phyloP scores from a whole-genome alignment of 2,329 filamentous ascomycete species.

The Botryosphaeria dothidea region DNA sequence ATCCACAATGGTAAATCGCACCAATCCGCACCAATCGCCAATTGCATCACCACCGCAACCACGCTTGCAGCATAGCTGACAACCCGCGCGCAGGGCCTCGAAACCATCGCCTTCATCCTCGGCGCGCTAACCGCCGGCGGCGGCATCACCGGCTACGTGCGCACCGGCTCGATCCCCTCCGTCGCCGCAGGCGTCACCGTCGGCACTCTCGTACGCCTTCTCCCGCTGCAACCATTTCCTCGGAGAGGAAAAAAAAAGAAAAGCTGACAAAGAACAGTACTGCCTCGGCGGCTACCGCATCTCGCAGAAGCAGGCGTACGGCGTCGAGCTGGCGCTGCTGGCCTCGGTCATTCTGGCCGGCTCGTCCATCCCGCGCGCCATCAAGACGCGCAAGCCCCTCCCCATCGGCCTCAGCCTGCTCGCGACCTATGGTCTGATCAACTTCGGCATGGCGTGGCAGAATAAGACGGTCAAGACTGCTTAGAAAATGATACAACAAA shows the following conservation, averaged over 20 bases:
- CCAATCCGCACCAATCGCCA: neutral
- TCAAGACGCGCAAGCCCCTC: conserved; percentile 81
- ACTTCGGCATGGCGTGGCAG: conserved; percentile 72
- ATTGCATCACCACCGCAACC: neutral
- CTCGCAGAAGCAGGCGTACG: conserved; percentile 73
- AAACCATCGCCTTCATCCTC: conserved; percentile 73
- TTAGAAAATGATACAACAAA: too few relatives aligned
- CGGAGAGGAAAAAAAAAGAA: neutral
- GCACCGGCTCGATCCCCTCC: conserved; percentile 83
- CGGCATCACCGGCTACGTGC: conserved; percentile 82
- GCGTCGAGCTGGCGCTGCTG: conserved; percentile 83
- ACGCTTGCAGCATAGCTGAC: too few relatives aligned
- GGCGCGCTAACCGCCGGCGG: conserved; percentile 81
- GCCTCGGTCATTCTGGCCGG: conserved; percentile 84
- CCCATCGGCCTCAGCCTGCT: conserved; percentile 77
- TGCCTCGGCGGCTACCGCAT: conserved; percentile 80
- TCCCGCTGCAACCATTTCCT: conserved; percentile 28
- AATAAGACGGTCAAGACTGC: conserved; percentile 20
- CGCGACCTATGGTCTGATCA: conserved; percentile 74
- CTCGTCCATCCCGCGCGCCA: conserved; percentile 80
- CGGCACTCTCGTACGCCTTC: conserved; percentile 59
- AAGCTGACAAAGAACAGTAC: conserved; percentile 49
- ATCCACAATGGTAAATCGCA: conserved; percentile 3
- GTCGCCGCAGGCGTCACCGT: conserved; percentile 83
- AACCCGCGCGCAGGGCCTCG: conserved; percentile 36